Evolutionary conservation across 768 basidiomycete species (phyloP).

Genomic region (Chlorophyllum brunneum): DNA sequence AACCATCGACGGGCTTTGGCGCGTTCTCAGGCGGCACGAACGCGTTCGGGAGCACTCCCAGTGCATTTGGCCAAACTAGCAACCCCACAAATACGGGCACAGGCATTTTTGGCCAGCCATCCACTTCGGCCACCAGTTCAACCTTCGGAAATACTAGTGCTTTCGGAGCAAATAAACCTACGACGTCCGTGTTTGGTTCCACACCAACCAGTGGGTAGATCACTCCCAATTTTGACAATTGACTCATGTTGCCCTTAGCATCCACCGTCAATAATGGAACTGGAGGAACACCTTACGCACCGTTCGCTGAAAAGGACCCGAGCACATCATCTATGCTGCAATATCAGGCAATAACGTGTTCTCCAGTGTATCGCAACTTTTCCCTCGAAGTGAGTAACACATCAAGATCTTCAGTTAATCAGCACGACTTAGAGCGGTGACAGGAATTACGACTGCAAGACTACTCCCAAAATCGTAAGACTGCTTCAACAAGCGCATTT

Average conservation of each 20-base stretch:
- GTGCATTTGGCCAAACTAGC: slow-evolving; percentile 52
- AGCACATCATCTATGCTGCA: slow-evolving; percentile 43
- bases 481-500: slow-evolving; percentile 49
- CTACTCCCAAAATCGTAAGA: slow-evolving; percentile 71
- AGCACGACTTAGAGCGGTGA: slow-evolving; percentile 5
- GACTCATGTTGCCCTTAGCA: background rate
- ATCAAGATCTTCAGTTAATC: slow-evolving; percentile 10
- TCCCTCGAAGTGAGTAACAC: slow-evolving; percentile 63
- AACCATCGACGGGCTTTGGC: slow-evolving; percentile 74
- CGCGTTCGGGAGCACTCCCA: slow-evolving; percentile 35
- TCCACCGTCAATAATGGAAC: slow-evolving; percentile 46
- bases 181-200: slow-evolving; percentile 39
- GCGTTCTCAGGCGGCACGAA: slow-evolving; percentile 60
- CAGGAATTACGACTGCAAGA: slow-evolving; percentile 79
- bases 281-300: slow-evolving; percentile 56
- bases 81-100: slow-evolving; percentile 7
- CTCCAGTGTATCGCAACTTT: slow-evolving; percentile 71
- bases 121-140: slow-evolving; percentile 36
- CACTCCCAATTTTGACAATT: background rate
- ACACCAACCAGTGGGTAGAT: slow-evolving; percentile 27
- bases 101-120: slow-evolving; percentile 17
- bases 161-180: slow-evolving; percentile 36
- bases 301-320: slow-evolving; percentile 64
- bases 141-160: slow-evolving; percentile 37
- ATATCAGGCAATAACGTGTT: slow-evolving; percentile 80